Conservation (phyloP, 305 asterid genomes). For the Nicotiana rustica region DNA sequence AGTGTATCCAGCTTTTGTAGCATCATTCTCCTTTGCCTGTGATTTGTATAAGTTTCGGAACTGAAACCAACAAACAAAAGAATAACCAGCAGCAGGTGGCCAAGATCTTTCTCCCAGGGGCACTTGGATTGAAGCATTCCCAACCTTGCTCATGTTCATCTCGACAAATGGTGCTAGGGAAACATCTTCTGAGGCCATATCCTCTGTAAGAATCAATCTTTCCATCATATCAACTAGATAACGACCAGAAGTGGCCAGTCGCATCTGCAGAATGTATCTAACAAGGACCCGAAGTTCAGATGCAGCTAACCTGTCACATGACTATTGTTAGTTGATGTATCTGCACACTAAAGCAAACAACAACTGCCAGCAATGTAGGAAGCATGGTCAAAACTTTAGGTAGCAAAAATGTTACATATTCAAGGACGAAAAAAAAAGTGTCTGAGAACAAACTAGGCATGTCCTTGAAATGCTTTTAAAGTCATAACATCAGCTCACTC, state of each 20-base stretch:
- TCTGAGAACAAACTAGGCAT: constrained; percentile 25
- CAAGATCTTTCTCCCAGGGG: constrained; percentile 99
- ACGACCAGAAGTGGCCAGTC: constrained; percentile 71
- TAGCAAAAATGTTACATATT: neutral
- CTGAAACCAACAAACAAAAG: constrained; percentile 98
- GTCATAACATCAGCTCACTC: constrained; percentile 11
- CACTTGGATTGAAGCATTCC: constrained; percentile 98
- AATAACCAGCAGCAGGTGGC: constrained; percentile 99
- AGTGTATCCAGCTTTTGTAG: constrained; percentile 64
- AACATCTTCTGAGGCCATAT: constrained; percentile 79
- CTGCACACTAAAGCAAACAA: constrained; percentile 25
- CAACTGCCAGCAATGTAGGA: constrained; percentile 24
- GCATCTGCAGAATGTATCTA: constrained; percentile 87
- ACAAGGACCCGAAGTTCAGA: constrained; percentile 89
- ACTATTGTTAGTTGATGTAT: constrained; percentile 33
- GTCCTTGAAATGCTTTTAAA: constrained; percentile 23
- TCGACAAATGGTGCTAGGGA: constrained; percentile 98
- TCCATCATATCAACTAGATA: constrained; percentile 95
- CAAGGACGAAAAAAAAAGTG: constrained; percentile 16
- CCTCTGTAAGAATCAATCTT: constrained; percentile 75
- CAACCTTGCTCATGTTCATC: constrained; percentile 93
- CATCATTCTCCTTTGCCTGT: constrained; percentile 69
- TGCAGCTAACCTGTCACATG: constrained; percentile 76
- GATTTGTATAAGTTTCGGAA: constrained; percentile 76
- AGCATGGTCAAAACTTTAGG: constrained; percentile 5